These are phyloP conservation scores for Fusarium vanettenii DNA, from an alignment of 2,329 filamentous ascomycete species.

Conservation along the genomic window DNA sequence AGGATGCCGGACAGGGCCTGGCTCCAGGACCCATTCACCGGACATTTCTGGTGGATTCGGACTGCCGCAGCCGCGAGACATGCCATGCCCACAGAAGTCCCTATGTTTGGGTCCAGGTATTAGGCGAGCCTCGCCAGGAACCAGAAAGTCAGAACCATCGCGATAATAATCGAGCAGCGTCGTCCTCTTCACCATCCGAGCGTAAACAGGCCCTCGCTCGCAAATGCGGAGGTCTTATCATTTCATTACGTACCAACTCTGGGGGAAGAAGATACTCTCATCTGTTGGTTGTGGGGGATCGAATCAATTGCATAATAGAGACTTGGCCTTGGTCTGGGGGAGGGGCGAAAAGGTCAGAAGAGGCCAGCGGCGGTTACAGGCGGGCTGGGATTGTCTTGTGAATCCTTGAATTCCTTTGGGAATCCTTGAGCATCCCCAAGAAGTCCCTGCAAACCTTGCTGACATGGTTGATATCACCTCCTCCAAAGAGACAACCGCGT, in stretches of 20 bases:
- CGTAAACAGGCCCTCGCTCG: conserved; percentile 5
- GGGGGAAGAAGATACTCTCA: conserved; percentile 17
- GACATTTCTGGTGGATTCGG: not conserved
- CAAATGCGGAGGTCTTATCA: conserved; percentile 24
- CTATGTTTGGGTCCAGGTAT: not conserved
- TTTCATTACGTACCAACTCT: conserved; percentile 33
- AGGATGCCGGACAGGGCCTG: not conserved
- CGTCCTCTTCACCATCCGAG: conserved; percentile 8
- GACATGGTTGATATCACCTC: conserved; percentile 1
- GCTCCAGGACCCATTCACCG: not conserved
- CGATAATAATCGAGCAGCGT: not conserved
- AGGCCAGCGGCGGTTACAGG: conserved; percentile 29
- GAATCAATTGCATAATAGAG: conserved; percentile 12
- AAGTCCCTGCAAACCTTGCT: not conserved
- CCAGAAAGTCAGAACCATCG: not conserved
- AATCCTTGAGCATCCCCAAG: conserved; percentile 12
- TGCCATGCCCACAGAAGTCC: not conserved
- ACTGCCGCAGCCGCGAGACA: not conserved
- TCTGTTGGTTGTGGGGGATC: conserved; percentile 25
- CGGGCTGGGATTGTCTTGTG: conserved; percentile 15
- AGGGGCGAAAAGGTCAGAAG: conserved; percentile 18
- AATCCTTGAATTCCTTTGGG: conserved; percentile 5
- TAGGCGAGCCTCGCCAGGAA: not conserved
- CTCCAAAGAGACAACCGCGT: not conserved
- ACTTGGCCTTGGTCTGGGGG: conserved; percentile 37